Evolutionary conservation across 345 rosid genomes (phyloP).

Genomic region (Eucalyptus leucophloia): DNA sequence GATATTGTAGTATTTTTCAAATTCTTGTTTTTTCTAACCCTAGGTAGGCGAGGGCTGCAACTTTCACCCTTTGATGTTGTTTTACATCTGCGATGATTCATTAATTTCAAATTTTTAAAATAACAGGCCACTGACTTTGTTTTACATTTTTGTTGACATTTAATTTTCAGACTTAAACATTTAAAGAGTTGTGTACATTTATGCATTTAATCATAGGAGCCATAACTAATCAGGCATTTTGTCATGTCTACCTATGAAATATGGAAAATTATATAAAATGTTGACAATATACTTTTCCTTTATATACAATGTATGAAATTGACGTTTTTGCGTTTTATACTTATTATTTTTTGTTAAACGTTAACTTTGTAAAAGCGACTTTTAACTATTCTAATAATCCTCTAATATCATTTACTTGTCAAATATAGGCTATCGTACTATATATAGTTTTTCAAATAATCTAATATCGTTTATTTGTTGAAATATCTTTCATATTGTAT

Average conservation of each 20-base stretch:
- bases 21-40: too few species aligned
- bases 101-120: too few species aligned
- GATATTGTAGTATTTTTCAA: too few species aligned
- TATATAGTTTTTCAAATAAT: too few species aligned
- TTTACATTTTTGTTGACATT: not conserved
- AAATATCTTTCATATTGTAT: too few species aligned
- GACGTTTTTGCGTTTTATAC: not conserved
- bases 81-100: too few species aligned
- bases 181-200: too few species aligned
- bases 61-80: too few species aligned
- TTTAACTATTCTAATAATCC: not conserved
- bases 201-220: not conserved
- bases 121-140: not conserved
- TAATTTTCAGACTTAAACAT: not conserved
- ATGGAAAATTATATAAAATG: not conserved
- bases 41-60: too few species aligned
- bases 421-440: not conserved
- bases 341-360: too few species aligned
- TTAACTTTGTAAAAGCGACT: too few species aligned
- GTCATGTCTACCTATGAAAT: not conserved
- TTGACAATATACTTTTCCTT: not conserved
- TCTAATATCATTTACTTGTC: not conserved
- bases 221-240: not conserved
- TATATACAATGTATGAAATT: not conserved
- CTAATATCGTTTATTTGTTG: not conserved